Percentiles rank a stretch among this genome's conserved stretches.
Conservation (phyloP, 108 stramenopile species). For the Nannochloropsis salina region DNA sequence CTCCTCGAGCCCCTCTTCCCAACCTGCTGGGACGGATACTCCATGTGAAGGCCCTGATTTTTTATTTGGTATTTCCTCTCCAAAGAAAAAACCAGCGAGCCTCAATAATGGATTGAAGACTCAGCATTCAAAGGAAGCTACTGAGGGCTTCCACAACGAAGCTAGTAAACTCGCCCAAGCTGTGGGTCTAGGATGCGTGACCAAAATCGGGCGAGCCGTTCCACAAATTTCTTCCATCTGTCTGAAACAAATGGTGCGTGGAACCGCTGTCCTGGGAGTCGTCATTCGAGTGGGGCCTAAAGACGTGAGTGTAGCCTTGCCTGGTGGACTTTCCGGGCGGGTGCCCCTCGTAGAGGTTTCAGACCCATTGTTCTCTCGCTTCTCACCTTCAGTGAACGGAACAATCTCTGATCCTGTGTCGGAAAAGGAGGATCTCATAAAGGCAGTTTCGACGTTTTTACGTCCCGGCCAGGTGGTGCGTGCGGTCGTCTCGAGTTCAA, state of each 20-base stretch:
- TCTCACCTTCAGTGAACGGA: neutral
- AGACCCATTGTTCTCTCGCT: neutral
- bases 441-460: too few relatives aligned
- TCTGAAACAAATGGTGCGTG: neutral
- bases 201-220: neutral
- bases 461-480: neutral
- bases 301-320: neutral
- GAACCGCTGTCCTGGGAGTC: conserved; percentile 10
- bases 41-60: neutral
- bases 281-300: conserved; percentile 11
- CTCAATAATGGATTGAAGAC: too few relatives aligned
- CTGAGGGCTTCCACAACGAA: neutral
- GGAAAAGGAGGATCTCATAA: neutral
- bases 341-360: neutral
- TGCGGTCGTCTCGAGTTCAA: neutral
- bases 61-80: neutral
- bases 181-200: conserved; percentile 11
- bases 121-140: too few relatives aligned
- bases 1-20: neutral
- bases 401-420: neutral
- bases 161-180: neutral
- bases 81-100: too few relatives aligned
- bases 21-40: too few relatives aligned
- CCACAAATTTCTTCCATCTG: neutral
- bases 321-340: neutral